Evolutionary conservation across 1,139 yeast species (phyloP), one percentile per base, ranked within the genome.

Genomic region (Taphrina populina): DNA sequence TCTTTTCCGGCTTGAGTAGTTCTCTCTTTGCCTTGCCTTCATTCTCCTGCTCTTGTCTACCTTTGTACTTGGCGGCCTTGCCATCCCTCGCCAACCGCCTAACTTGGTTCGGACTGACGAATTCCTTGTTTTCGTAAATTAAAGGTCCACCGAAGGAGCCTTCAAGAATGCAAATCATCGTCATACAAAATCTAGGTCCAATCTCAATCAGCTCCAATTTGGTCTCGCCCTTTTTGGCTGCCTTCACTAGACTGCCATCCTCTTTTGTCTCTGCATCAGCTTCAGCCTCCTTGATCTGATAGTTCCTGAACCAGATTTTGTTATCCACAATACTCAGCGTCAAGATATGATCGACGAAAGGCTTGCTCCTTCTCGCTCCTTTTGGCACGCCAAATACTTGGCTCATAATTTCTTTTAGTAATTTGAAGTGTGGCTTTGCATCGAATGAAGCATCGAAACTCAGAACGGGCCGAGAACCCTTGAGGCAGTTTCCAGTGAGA

Each of bases 71-170:
- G 56, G 77, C 79, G 6, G 97, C 97, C 60, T 84, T 82, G 67
- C 84, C 79, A 64, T 83, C 86, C 70, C 81, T 85, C 63, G 78
- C 63, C 75, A 90, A 96, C 11, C 98, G 88, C 74, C 98, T 84
- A 53, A 85, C 95, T 63, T 86, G 82, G 76, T 92, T 92, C 62
- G 98, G 98, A 59, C 95, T 86, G 52, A 92, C 96, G 70, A 87
- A 92, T 71, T 92, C 95, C 76, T 87, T 90, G 75, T 92, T 92
- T 69, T 92, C 98, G 73, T 87, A 92, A 63, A 92, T 88, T 76
- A 92, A 88, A 61, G 98, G 96, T 20, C 99, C 98, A 57, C 96
- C 95, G 67, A 92, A 94, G 1, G 97, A 88, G 49, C 98, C 99
- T 72, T 92, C 98, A 62, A 92, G 77, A 54, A 92, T 83, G 60